Evolutionary conservation across 2,329 filamentous ascomycete species (phyloP), one percentile per base, ranked within the genome.

Genomic region (Colletotrichum salicis): DNA sequence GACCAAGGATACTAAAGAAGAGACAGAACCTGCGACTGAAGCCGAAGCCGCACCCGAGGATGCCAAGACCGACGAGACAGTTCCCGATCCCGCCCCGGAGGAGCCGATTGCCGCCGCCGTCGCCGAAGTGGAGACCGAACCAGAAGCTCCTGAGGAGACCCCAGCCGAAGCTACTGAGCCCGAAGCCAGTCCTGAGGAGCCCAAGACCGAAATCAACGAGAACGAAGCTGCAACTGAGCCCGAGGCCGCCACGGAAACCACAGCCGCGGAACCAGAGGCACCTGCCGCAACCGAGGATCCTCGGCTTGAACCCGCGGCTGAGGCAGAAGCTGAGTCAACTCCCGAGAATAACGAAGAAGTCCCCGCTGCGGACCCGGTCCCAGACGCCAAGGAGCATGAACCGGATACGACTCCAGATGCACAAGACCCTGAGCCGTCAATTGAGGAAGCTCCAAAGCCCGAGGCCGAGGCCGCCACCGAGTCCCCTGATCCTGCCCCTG

Each of bases 1-100:
- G 22, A 31, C 22, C 58, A 48, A 71, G 6, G 65, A 71, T 69
- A 48, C 64, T 68, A 68, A 71, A 59, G 51, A 48, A 68, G 52
- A 59, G 27, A 59, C 45, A 68, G 69, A 71, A 54, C 31, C 51
- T 35, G 64, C 31, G 15, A 35, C 41, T 52, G 64, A 68, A 33
- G 19, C 12, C 64, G 54, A 71, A 29, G 37, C 57, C 41, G 52
- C 24, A 11, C 31, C 66, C 4, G 52, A 54, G 5, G 65, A 63
- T 51, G 29, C 29, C 13, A 57, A 35, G 7, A 2, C 15, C 1
- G 59, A 57, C 31, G 59, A 58, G 24, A 1, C 27, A 15, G 22
- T 59, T 19, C 13, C 58, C 4, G 41, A 54, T 57, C 3, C 64
- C 22, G 13, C 27, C 19, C 41, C 27, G 22, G 61, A 65, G 13